Percentiles rank a stretch among this genome's conserved stretches.
Evolutionary conservation across 768 basidiomycete species (phyloP).

Genomic region (Mycena kentingensis): DNA sequence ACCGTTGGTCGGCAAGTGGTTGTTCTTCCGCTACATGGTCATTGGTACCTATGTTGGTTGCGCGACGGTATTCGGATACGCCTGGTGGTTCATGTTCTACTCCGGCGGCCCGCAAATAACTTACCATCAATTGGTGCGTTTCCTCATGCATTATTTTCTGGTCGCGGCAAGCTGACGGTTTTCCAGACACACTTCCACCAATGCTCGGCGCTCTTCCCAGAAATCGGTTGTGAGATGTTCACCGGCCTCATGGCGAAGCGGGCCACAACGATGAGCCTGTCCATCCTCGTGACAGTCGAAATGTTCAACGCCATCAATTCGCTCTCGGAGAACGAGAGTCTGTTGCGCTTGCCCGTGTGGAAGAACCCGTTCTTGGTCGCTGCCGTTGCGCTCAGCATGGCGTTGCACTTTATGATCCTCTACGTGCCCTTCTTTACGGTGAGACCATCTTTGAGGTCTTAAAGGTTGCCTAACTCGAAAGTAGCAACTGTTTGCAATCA

Average conservation of each 20-base stretch:
- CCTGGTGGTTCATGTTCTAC: conserved; percentile 99
- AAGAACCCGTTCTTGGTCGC: conserved; percentile 91
- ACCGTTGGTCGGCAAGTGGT: conserved; percentile 88
- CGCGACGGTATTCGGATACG: conserved; percentile 96
- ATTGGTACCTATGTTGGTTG: conserved; percentile 92
- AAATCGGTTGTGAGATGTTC: conserved; percentile 96
- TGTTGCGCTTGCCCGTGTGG: conserved; percentile 89
- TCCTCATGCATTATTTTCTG: conserved; percentile 3
- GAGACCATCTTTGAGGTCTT: conserved; percentile 31
- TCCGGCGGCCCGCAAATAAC: conserved; percentile 88
- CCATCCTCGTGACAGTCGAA: conserved; percentile 93
- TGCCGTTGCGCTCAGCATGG: conserved; percentile 90
- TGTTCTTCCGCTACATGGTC: conserved; percentile 95
- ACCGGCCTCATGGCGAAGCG: conserved; percentile 80
- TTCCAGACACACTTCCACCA: conserved; percentile 93
- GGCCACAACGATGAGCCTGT: conserved; percentile 95
- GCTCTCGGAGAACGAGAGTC: conserved; percentile 93
- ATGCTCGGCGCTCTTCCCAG: conserved; percentile 79
- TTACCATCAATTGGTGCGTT: conserved; percentile 86
- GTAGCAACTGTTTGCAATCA: conserved; percentile 86
- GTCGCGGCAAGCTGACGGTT: not conserved
- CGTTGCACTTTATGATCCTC: conserved; percentile 88
- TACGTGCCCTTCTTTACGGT: conserved; percentile 98
- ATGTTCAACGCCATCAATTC: conserved; percentile 99
- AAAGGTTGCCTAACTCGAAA: conserved; percentile 6